These are phyloP conservation scores for Omphalea diandra DNA, from an alignment of 441 rosid genomes.

Conservation along the genomic window DNA sequence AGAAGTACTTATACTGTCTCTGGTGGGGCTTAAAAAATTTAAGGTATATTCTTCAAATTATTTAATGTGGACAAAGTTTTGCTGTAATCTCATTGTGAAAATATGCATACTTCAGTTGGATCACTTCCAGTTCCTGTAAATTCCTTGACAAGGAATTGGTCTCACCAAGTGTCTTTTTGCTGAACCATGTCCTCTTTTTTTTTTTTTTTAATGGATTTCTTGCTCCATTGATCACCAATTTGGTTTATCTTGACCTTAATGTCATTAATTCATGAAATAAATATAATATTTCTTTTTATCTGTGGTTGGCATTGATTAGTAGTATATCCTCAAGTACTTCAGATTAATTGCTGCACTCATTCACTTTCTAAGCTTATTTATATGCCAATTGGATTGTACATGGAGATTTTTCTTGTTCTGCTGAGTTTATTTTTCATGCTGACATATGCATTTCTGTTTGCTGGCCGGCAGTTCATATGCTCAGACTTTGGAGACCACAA, in stretches of 20 bases:
- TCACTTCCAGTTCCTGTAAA: too few species aligned
- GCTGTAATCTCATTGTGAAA: neutral
- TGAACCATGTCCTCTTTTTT: neutral
- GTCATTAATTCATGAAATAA: neutral
- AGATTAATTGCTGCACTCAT: neutral
- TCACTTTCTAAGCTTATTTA: neutral
- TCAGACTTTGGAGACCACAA: slow-evolving; percentile 68
- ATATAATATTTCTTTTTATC: neutral
- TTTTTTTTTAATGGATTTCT: too few species aligned
- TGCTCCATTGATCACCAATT: neutral
- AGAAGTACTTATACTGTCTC: slow-evolving; percentile 82
- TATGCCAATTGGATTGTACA: neutral
- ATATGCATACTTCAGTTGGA: neutral
- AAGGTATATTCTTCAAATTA: slow-evolving; percentile 33
- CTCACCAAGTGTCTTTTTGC: neutral
- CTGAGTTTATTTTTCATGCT: neutral
- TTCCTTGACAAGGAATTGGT: too few species aligned
- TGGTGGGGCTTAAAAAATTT: slow-evolving; percentile 95
- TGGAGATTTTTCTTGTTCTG: neutral
- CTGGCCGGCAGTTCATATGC: slow-evolving; percentile 65
- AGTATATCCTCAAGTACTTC: neutral
- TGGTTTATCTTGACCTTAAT: neutral
- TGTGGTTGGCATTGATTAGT: neutral
- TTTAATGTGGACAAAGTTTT: neutral
- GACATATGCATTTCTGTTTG: neutral